These are phyloP conservation scores for Paramecium primaurelia DNA, from an alignment of 73 alveolate species.

Conservation along the genomic window DNA sequence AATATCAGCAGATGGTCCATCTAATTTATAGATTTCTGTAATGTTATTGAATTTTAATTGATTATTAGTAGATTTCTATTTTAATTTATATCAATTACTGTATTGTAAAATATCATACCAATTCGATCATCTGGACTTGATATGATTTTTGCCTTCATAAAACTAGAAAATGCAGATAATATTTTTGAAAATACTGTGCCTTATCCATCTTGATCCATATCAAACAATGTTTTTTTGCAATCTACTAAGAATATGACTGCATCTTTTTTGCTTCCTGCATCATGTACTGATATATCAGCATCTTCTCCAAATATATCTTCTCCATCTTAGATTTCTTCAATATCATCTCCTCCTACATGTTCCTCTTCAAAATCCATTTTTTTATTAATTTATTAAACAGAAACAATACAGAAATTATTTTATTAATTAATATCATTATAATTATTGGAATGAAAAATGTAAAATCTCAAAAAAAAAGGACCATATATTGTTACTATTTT, in stretches of 20 bases:
- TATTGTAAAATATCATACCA: conserved; percentile 91
- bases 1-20: conserved; percentile 91
- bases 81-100: conserved; percentile 34
- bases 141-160: conserved; percentile 93
- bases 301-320: conserved; percentile 45
- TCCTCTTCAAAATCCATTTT: conserved; percentile 58
- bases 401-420: not conserved
- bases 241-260: conserved; percentile 59
- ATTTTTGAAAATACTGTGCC: not conserved
- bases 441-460: not conserved
- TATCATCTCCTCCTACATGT: conserved; percentile 18
- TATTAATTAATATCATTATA: not conserved
- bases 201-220: conserved; percentile 17
- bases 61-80: conserved; percentile 70
- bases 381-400: not conserved
- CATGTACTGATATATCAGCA: conserved; percentile 31
- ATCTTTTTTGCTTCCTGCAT: conserved; percentile 53
- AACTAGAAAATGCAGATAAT: conserved; percentile 65
- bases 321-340: conserved; percentile 23
- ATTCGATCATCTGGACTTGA: conserved; percentile 91
- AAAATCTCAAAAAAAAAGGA: not conserved
- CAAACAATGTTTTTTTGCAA: conserved; percentile 44
- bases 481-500: not conserved
- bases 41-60: conserved; percentile 88
- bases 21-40: conserved; percentile 77